A percentile compares a stretch with the other conserved stretches of the same genome.
These are phyloP conservation scores for Herpetomonas tarakana DNA, from an alignment of 208 protist genomes.

Conservation along the genomic window DNA sequence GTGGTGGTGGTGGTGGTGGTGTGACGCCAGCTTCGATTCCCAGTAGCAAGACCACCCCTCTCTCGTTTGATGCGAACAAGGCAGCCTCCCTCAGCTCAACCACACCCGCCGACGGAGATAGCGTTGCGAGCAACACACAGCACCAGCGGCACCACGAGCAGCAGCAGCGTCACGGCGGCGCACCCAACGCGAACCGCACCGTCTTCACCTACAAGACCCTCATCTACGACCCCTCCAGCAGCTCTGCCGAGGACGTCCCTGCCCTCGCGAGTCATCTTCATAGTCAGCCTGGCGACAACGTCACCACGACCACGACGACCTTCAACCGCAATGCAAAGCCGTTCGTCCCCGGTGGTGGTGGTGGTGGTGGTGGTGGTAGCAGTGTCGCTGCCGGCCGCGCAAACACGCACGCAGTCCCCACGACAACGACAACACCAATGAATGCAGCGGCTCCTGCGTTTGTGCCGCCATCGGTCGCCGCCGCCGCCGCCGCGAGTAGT, in stretches of 20 bases:
- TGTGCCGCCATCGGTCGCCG: conserved; percentile 6
- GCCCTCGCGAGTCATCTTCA: too few relatives aligned
- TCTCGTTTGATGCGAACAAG: background rate
- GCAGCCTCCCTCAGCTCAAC: background rate
- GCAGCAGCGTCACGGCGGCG: background rate
- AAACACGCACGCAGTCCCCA: background rate
- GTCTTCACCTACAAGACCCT: conserved; percentile 8
- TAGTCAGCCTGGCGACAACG: background rate
- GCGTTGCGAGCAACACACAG: background rate
- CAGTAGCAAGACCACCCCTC: conserved; percentile 1
- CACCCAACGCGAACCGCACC: background rate
- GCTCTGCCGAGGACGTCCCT: background rate
- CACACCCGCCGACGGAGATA: background rate
- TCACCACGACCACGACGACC: conserved; percentile 12
- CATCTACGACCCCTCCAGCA: background rate
- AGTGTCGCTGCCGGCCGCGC: background rate
- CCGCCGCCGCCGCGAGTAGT: conserved; percentile 1
- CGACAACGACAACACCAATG: conserved; percentile 1
- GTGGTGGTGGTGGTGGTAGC: background rate
- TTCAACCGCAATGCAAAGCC: conserved; percentile 39
- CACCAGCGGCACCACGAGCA: background rate
- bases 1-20: too few relatives aligned
- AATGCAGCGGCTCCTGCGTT: conserved; percentile 14
- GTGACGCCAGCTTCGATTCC: background rate
- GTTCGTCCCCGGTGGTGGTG: conserved; percentile 17